Base-by-base conservation (phyloP, 179 eudicot species). In the Nepenthes alata region DNA sequence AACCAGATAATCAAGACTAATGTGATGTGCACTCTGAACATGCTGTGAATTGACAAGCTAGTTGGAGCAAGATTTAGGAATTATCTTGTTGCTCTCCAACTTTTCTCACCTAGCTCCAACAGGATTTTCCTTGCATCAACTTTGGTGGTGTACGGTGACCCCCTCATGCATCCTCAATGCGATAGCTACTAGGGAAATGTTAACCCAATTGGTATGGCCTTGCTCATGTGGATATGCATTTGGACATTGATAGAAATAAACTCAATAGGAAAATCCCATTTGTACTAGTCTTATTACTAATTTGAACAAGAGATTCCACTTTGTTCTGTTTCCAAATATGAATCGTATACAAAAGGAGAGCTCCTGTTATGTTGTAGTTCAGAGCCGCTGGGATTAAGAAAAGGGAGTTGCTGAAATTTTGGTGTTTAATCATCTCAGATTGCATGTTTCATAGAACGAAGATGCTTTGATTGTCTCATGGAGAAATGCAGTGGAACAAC, bases 91-190 rank as follows among this genome's bases (percentile, higher is more conserved):
- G 10, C 15, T 34, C 35, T 6, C 7, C 6, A 6, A 6, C 34
- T 37, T 16, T 16, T 49, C 25, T 61, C 54, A 34, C 52, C 45
- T 48, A 38, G 25, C 6, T 57, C 53, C 39, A 63, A 11, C 75
- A 93, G 98, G 85, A 89, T 93, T 73, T 77, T 93, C 81, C 97
- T 93, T 55, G 90, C 98, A 4, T 89, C 97, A 35, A 93, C 98
- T 70, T 89, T 95, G 25, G 98, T 89, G 76, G 98, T 93, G n/a
- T 93, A 93, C 75, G 98, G 98, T 55, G 98, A 93, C 68, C 98
- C 97, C 47, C 95, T 93, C 69, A 78, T 75, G 61, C 98, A 93
- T 71, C 98, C 98, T 62, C 98, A 93, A 61, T 82, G 85, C 16
- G 98, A 93, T 79, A 78, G 77, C 68, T 93, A 93, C 70, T 93